Percentiles rank a stretch among this genome's conserved stretches.
phyloP scores from a whole-genome alignment of 495 filamentous ascomycete genomes.

The Articulospora tetracladia region DNA sequence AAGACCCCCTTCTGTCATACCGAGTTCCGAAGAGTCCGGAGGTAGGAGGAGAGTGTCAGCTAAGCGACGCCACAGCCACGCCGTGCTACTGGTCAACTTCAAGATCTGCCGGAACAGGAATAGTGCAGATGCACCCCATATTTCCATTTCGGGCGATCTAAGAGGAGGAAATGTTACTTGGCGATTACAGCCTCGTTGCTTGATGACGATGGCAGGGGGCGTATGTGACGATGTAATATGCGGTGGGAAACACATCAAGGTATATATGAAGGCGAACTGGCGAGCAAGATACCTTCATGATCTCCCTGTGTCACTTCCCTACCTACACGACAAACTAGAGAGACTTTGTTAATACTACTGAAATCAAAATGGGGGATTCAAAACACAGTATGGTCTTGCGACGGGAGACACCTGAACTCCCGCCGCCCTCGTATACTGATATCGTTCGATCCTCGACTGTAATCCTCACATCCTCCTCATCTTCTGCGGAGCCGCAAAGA shows the following conservation, averaged over 20 bases:
- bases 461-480: background rate
- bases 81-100: background rate
- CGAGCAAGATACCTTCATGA: no score
- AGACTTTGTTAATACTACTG: background rate
- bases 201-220: no score
- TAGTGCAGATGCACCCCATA: background rate
- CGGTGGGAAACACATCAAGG: no score
- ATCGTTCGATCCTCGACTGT: background rate
- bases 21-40: no score
- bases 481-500: background rate
- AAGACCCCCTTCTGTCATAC: no score
- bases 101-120: background rate
- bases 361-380: background rate
- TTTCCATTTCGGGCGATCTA: background rate
- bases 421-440: background rate
- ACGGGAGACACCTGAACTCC: background rate
- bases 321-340: no score
- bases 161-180: background rate
- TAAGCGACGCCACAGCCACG: background rate
- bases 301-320: no score
- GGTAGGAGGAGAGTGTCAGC: background rate
- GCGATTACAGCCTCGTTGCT: background rate
- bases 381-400: background rate
- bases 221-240: no score
- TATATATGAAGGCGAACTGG: no score